Conservation (phyloP, 495 filamentous ascomycete genomes). For the Aspergillus saccharolyticus region DNA sequence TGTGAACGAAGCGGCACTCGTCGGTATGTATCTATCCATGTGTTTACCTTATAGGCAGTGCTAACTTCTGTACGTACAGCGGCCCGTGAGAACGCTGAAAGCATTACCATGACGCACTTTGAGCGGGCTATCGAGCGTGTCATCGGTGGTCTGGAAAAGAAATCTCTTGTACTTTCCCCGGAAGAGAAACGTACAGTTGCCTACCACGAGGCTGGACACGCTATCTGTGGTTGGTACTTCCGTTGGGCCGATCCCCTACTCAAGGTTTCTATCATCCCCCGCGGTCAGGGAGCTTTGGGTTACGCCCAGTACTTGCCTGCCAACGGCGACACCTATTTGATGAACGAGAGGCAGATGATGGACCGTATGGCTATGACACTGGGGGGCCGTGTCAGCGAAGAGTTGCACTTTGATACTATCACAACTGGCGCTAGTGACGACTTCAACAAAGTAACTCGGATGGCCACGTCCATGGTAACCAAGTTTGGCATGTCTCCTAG, state of each 20-base stretch:
- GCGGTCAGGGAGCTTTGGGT: conserved; percentile 85
- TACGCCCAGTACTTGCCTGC: conserved; percentile 96
- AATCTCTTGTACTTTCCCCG: conserved; percentile 84
- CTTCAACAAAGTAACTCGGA: conserved; percentile 95
- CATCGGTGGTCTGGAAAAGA: conserved; percentile 93
- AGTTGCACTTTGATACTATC: conserved; percentile 92
- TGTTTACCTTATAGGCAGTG: background rate
- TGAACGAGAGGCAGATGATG: conserved; percentile 95
- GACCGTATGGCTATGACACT: conserved; percentile 99
- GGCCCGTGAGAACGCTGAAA: conserved; percentile 70
- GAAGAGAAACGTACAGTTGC: conserved; percentile 93
- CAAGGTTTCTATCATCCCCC: conserved; percentile 97
- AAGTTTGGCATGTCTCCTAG: conserved; percentile 96
- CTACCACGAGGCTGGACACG: conserved; percentile 97
- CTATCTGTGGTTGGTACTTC: conserved; percentile 98
- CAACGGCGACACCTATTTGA: conserved; percentile 77
- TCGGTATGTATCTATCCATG: conserved; percentile 60
- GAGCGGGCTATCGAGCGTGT: conserved; percentile 97
- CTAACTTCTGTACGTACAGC: conserved; percentile 51
- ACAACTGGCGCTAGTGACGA: conserved; percentile 93
- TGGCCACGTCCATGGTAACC: conserved; percentile 96
- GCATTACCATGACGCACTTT: conserved; percentile 82
- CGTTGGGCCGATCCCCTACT: conserved; percentile 92
- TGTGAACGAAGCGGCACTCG: conserved; percentile 93
- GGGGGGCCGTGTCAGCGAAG: conserved; percentile 88